A percentile compares a stretch with the other conserved stretches of the same genome.
These are phyloP conservation scores for Aphanomyces cochlioides DNA, from an alignment of 352 stramenopile genomes.

Conservation along the genomic window DNA sequence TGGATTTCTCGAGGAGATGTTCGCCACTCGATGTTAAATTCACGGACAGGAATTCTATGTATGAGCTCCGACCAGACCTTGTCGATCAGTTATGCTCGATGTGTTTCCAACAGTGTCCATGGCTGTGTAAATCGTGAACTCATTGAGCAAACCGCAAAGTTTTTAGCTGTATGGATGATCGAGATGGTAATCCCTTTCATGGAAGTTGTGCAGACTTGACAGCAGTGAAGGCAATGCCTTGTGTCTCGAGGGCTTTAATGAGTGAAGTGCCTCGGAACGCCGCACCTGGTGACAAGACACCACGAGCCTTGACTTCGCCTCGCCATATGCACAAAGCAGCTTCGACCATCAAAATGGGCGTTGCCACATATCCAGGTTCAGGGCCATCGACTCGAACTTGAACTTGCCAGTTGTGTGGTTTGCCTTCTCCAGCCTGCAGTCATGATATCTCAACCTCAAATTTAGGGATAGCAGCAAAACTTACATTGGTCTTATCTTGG, in stretches of 20 bases:
- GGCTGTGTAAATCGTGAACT: no score
- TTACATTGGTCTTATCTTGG: not conserved
- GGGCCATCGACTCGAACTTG: slow-evolving; percentile 10
- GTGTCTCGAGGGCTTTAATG: slow-evolving; percentile 6
- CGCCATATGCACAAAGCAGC: not conserved
- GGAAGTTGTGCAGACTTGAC: not conserved
- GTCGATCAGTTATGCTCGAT: no score
- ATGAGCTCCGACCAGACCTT: no score
- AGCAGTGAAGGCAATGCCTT: slow-evolving; percentile 9
- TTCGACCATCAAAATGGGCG: slow-evolving; percentile 11
- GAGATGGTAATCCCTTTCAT: no score
- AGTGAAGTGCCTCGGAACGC: slow-evolving; percentile 13
- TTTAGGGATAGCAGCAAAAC: no score
- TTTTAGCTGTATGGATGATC: no score
- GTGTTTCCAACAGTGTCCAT: no score
- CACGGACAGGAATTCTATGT: no score
- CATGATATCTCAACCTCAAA: no score
- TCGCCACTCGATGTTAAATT: no score
- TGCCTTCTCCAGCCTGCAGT: not conserved
- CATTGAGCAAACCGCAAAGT: no score
- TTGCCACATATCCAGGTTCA: slow-evolving; percentile 24
- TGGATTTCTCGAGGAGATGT: no score
- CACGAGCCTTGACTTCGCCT: slow-evolving; percentile 3
- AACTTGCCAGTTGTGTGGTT: slow-evolving; percentile 2
- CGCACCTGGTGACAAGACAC: slow-evolving; percentile 14